These are phyloP conservation scores for Populus tremula DNA, from an alignment of 345 rosid genomes.

Conservation along the genomic window DNA sequence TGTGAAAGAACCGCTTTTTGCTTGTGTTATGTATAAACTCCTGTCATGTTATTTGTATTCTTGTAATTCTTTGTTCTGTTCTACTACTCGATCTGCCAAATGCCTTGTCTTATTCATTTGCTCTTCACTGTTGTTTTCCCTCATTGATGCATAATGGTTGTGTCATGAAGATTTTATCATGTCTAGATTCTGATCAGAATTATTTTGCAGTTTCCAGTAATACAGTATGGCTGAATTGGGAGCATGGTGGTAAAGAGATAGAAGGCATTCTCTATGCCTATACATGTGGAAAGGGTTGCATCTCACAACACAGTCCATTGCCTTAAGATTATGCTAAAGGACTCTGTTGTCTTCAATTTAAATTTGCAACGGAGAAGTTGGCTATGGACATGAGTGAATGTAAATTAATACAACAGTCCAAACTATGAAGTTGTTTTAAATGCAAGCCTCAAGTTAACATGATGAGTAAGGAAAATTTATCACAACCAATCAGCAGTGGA, in stretches of 20 bases:
- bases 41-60: background rate
- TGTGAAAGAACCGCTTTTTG: background rate
- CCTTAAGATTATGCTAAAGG: background rate
- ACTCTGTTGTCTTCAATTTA: background rate
- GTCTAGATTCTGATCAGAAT: background rate
- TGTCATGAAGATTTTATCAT: background rate
- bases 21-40: background rate
- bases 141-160: background rate
- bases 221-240: background rate
- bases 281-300: background rate
- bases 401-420: background rate
- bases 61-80: background rate
- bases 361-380: background rate
- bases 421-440: background rate
- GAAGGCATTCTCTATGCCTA: background rate
- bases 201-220: background rate
- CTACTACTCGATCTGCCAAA: background rate
- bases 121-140: background rate
- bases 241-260: background rate
- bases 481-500: constrained; percentile 41
- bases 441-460: constrained; percentile 15
- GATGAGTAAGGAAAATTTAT: constrained; percentile 64
- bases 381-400: background rate
- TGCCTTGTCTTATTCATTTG: background rate
- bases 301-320: background rate